Conservation (phyloP, 257 asterid genomes). For the Solanum infundibuliforme region DNA sequence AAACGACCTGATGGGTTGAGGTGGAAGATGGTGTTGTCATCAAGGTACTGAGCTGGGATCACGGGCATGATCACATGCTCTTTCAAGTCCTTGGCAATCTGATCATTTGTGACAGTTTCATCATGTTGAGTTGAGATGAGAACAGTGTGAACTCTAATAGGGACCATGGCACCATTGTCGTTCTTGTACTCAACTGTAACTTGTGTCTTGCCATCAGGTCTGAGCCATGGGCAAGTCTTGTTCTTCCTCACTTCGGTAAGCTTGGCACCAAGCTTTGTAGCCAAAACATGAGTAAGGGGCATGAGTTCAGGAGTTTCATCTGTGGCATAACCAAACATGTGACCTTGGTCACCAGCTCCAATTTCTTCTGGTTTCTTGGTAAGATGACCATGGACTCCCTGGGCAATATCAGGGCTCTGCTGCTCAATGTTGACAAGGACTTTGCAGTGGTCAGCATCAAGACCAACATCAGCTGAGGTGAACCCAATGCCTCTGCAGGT, state of each 20-base stretch:
- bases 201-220: slow-evolving; percentile 69
- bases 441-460: slow-evolving; percentile 61
- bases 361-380: slow-evolving; percentile 66
- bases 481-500: slow-evolving; percentile 65
- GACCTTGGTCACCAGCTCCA: slow-evolving; percentile 78
- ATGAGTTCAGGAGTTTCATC: slow-evolving; percentile 70
- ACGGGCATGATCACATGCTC: slow-evolving; percentile 64
- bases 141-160: slow-evolving; percentile 56
- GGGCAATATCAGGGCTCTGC: slow-evolving; percentile 67
- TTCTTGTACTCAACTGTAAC: slow-evolving; percentile 60
- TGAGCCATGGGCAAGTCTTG: slow-evolving; percentile 51
- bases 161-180: slow-evolving; percentile 61
- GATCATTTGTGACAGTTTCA: slow-evolving; percentile 45
- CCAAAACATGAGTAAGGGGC: slow-evolving; percentile 66
- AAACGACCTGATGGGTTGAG: slow-evolving; percentile 61
- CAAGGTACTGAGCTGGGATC: slow-evolving; percentile 54
- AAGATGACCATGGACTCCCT: slow-evolving; percentile 60
- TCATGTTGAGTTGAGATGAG: slow-evolving; percentile 68
- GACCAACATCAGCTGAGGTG: slow-evolving; percentile 52
- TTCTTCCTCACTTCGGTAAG: slow-evolving; percentile 60
- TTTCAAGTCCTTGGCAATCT: slow-evolving; percentile 51
- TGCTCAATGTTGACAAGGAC: slow-evolving; percentile 58
- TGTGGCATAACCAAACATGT: slow-evolving; percentile 73
- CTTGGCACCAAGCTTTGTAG: slow-evolving; percentile 59
- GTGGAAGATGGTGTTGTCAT: slow-evolving; percentile 59